These are phyloP conservation scores for Fraxinus velutina DNA, from an alignment of 305 asterid genomes.

Conservation along the genomic window DNA sequence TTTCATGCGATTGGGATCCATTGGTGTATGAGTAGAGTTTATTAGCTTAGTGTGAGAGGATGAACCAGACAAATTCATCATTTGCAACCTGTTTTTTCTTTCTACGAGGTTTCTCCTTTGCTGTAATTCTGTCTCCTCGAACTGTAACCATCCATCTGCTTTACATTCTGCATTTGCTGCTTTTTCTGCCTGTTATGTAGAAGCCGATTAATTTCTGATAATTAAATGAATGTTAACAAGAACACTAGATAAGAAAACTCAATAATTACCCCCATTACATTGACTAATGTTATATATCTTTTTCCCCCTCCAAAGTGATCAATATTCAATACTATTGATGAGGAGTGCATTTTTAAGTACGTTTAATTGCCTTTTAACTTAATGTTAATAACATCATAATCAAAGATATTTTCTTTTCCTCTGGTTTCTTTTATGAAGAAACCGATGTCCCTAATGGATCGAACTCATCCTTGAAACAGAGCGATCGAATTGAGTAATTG, in stretches of 20 bases:
- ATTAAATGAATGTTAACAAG: constrained; percentile 16
- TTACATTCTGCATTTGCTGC: background rate
- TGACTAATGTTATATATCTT: too few species aligned
- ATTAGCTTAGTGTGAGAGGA: constrained; percentile 34
- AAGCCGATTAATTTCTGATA: constrained; percentile 45
- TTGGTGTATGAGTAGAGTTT: constrained; percentile 21
- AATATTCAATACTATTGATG: background rate
- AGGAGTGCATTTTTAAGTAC: background rate
- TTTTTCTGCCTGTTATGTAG: constrained; percentile 35
- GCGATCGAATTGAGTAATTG: too few species aligned
- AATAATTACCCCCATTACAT: too few species aligned
- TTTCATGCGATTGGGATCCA: constrained; percentile 19
- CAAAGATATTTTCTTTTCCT: background rate
- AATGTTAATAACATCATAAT: background rate
- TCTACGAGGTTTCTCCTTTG: constrained; percentile 43
- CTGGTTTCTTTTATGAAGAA: too few species aligned
- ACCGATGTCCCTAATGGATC: background rate
- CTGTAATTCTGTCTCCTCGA: constrained; percentile 38
- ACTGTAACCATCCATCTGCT: constrained; percentile 63
- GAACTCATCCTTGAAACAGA: too few species aligned
- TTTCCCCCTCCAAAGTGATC: background rate
- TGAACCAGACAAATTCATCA: constrained; percentile 51
- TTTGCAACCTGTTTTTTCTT: constrained; percentile 78
- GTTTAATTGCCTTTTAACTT: too few species aligned
- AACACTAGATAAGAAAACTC: background rate